Evolutionary conservation across 345 rosid species (phyloP), one percentile per base, ranked within the genome.

Genomic region (Dipteronia sinensis): DNA sequence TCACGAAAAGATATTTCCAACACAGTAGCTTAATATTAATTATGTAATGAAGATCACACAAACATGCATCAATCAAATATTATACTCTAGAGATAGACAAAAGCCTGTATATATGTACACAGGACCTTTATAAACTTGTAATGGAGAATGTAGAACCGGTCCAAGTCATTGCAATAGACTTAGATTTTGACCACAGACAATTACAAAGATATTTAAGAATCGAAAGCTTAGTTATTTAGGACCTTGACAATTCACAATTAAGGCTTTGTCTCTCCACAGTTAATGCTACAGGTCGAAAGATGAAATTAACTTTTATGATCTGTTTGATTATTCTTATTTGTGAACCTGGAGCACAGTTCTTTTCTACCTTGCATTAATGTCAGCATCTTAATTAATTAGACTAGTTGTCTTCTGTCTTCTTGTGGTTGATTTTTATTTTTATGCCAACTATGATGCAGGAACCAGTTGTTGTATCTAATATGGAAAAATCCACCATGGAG

Each of bases 401-500:
- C 38, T 34, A 34, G 38, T 34, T 34, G 38, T 34, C 38, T 34
- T 34, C 38, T 4, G 22, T 46, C 29, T 75, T 75, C 2, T 20
- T 17, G 42, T 6, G 0, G 17, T 56, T 67, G 38, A 29, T 66
- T 66, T 76, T 27, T 27, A 27, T 27, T 27, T 13, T 59, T 44
- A 49, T 46, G 19, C 7, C 15, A 58, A 15, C 29, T 19, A 40
- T 77, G 22, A 62, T 42, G 44, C 84, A 84, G 84, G 69, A 42
- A 29, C 71, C 12, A 61, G 23, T 25, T 51, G 38, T 38, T 51
- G 29, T 66, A 49, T 38, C 62, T 8, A 15, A 67, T 2, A 20
- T 38, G 65, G 76, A 76, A 29, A 74, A 65, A 65, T 38, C 75
- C 46, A 15, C 70, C 42, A 34, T 65, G 78, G 82, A 58, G 68